These are phyloP conservation scores for Thinopyrum elongatum DNA, from an alignment of 176 grass and related monocot genomes.

Conservation along the genomic window DNA sequence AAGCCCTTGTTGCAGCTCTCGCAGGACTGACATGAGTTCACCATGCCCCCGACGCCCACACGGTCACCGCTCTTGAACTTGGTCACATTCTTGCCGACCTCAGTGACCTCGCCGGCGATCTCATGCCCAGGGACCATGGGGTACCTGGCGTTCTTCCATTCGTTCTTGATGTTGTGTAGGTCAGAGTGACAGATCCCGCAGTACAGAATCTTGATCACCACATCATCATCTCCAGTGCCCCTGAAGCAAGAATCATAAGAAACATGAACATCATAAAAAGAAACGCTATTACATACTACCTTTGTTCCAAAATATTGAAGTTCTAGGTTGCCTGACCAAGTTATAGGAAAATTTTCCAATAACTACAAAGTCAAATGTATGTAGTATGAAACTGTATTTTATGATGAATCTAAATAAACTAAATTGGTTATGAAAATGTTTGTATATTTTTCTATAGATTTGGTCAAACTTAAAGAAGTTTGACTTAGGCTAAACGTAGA, in stretches of 20 bases:
- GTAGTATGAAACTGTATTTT: no score
- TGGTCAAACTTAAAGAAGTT: no score
- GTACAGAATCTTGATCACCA: slow-evolving; percentile 66
- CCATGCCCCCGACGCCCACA: slow-evolving; percentile 65
- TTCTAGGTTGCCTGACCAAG: no score
- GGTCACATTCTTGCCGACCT: slow-evolving; percentile 45
- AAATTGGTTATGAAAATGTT: no score
- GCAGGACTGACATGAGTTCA: slow-evolving; percentile 58
- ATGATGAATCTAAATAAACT: no score
- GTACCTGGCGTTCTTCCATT: slow-evolving; percentile 52
- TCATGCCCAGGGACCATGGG: slow-evolving; percentile 75
- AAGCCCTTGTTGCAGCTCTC: slow-evolving; percentile 32
- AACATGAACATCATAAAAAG: not conserved
- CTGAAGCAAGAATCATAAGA: slow-evolving; percentile 25
- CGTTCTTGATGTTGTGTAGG: slow-evolving; percentile 71
- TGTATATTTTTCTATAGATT: no score
- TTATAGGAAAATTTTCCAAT: no score
- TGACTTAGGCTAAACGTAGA: no score
- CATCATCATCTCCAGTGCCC: slow-evolving; percentile 66
- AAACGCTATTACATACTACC: no score
- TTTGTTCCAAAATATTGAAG: no score
- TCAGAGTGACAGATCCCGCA: slow-evolving; percentile 87
- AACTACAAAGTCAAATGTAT: no score
- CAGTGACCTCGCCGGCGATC: slow-evolving; percentile 51
- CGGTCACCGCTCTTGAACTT: slow-evolving; percentile 50